phyloP scores from a whole-genome alignment of 1,139 yeast genomes.

The Citeromyces siamensis region DNA sequence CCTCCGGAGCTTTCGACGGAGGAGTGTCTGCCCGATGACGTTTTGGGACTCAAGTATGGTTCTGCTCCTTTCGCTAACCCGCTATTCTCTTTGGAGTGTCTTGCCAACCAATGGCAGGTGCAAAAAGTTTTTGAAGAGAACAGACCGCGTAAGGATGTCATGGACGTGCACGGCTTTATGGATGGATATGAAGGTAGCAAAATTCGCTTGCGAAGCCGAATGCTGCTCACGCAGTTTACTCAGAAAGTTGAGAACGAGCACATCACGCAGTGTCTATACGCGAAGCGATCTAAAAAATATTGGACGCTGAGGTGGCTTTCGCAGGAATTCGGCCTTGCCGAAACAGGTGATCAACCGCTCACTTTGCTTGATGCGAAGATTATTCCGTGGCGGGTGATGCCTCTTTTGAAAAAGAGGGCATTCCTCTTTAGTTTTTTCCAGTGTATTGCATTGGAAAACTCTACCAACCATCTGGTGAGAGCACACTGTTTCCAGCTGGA shows the following conservation, averaged over 20 bases:
- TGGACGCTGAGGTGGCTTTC: neutral
- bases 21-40: conserved; percentile 9
- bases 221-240: neutral
- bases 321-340: neutral
- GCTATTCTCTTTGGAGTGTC: conserved; percentile 17
- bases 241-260: neutral
- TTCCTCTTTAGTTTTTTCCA: conserved; percentile 7
- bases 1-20: conserved; percentile 7
- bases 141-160: neutral
- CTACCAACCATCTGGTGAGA: conserved; percentile 10
- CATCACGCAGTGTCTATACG: neutral
- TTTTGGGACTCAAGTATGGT: conserved; percentile 17
- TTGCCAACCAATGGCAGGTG: conserved; percentile 23
- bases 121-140: conserved; percentile 8
- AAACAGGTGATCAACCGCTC: neutral
- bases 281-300: neutral
- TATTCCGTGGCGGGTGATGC: neutral
- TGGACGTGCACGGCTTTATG: neutral
- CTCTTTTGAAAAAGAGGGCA: neutral
- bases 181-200: neutral
- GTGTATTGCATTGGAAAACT: conserved; percentile 13
- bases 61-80: conserved; percentile 15
- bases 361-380: neutral
- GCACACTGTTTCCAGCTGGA: conserved; percentile 35
- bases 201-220: neutral